Evolutionary conservation across 2,329 filamentous ascomycete genomes (phyloP).

Genomic region (Thermothelomyces thermophilus): DNA sequence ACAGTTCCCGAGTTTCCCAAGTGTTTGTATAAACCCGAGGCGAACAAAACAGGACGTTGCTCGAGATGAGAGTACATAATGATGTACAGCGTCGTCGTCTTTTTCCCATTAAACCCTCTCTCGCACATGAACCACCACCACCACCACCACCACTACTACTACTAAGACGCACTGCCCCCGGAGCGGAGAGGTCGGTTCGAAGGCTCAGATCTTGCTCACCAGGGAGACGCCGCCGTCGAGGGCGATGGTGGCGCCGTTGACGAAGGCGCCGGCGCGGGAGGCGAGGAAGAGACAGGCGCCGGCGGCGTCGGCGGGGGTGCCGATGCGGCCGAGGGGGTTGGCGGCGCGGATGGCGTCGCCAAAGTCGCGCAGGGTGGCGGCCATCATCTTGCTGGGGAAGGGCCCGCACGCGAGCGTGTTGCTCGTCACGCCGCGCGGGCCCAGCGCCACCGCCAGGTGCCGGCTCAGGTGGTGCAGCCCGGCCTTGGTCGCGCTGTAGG

Average conservation of each 20-base stretch:
- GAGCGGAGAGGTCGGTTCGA: not conserved
- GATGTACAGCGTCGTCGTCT: too few relatives aligned
- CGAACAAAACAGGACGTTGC: too few relatives aligned
- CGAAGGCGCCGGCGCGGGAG: constrained; percentile 58
- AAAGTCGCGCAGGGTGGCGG: constrained; percentile 49
- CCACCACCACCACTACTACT: not conserved
- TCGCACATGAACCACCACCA: not conserved
- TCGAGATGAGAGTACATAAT: too few relatives aligned
- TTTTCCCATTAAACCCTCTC: too few relatives aligned
- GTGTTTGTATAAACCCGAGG: too few relatives aligned
- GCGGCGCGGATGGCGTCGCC: constrained; percentile 48
- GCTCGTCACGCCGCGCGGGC: constrained; percentile 52
- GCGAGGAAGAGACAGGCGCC: constrained; percentile 65
- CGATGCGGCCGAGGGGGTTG: constrained; percentile 62
- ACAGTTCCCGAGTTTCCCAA: too few relatives aligned
- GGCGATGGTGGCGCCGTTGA: constrained; percentile 59
- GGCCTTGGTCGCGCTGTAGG: constrained; percentile 56
- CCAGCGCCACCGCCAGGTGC: constrained; percentile 54
- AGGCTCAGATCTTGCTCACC: constrained; percentile 38
- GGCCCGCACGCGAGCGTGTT: constrained; percentile 69
- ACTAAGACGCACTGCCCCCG: not conserved
- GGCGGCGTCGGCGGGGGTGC: constrained; percentile 60
- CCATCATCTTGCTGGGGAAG: constrained; percentile 65
- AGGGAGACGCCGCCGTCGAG: constrained; percentile 52
- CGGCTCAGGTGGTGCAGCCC: constrained; percentile 57